A percentile compares a stretch with the other conserved stretches of the same genome.
phyloP scores from a whole-genome alignment of 2,329 filamentous ascomycete species.

The Tolypocladium ophioglossoides region DNA sequence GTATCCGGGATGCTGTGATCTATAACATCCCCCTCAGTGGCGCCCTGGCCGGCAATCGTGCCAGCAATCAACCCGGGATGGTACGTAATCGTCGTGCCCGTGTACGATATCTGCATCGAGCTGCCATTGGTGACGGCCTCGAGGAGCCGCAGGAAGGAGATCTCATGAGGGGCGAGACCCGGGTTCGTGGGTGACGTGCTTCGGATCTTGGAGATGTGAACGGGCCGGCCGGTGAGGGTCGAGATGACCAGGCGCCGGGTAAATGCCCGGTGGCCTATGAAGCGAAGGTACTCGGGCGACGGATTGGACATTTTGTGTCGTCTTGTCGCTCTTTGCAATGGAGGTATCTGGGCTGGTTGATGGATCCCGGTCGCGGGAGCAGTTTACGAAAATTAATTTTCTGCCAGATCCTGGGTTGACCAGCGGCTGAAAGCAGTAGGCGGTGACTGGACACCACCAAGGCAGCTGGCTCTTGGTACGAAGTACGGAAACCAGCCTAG shows the following conservation, averaged over 20 bases:
- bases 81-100: slow-evolving; percentile 86
- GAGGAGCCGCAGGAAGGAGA: slow-evolving; percentile 90
- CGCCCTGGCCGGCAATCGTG: slow-evolving; percentile 64
- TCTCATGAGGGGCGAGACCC: slow-evolving; percentile 83
- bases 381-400: slow-evolving; percentile 24
- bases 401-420: slow-evolving; percentile 14
- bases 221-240: slow-evolving; percentile 78
- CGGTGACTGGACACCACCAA: slow-evolving; percentile 15
- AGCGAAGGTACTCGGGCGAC: slow-evolving; percentile 51
- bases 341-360: background rate
- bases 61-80: slow-evolving; percentile 88
- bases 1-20: slow-evolving; percentile 69
- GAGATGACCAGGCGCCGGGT: slow-evolving; percentile 77
- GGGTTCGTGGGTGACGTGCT: slow-evolving; percentile 75
- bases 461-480: too few species aligned
- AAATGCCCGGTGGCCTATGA: slow-evolving; percentile 77
- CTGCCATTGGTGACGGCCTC: slow-evolving; percentile 93
- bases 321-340: background rate
- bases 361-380: background rate
- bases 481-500: too few species aligned
- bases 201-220: slow-evolving; percentile 92
- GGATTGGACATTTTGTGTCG: slow-evolving; percentile 24
- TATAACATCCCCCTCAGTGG: slow-evolving; percentile 61
- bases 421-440: slow-evolving; percentile 10
- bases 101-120: slow-evolving; percentile 91